These are phyloP conservation scores for Clausena lansium DNA, from an alignment of 345 rosid genomes.

Conservation along the genomic window DNA sequence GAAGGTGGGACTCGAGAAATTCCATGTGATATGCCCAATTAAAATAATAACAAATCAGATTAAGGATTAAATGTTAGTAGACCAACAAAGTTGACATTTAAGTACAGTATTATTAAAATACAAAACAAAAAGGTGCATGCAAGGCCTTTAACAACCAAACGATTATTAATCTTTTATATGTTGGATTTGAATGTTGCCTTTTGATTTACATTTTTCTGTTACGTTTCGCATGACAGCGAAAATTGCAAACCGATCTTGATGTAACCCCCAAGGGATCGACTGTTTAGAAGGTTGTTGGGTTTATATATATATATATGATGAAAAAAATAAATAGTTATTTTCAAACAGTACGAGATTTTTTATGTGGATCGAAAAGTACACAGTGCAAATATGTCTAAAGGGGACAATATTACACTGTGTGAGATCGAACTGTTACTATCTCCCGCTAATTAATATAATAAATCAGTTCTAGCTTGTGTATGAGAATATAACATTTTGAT, in stretches of 20 bases:
- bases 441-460: too few relatives aligned
- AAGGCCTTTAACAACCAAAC: neutral
- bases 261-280: too few relatives aligned
- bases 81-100: conserved; percentile 10
- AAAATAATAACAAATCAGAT: neutral
- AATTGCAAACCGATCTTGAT: too few relatives aligned
- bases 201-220: neutral
- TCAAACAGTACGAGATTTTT: too few relatives aligned
- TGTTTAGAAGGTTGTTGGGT: too few relatives aligned
- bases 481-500: too few relatives aligned
- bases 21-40: conserved; percentile 30
- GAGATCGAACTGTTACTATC: too few relatives aligned
- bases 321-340: too few relatives aligned
- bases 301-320: too few relatives aligned
- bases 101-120: neutral
- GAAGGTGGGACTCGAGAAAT: conserved; percentile 26
- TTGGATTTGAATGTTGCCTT: neutral
- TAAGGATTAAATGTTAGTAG: neutral
- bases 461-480: neutral
- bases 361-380: too few relatives aligned
- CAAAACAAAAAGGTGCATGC: neutral
- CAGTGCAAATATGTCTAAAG: too few relatives aligned
- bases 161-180: neutral
- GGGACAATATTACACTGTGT: too few relatives aligned
- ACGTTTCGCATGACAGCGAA: neutral